These are phyloP conservation scores for Luffa aegyptiaca DNA, from an alignment of 306 rosid genomes.

Conservation along the genomic window DNA sequence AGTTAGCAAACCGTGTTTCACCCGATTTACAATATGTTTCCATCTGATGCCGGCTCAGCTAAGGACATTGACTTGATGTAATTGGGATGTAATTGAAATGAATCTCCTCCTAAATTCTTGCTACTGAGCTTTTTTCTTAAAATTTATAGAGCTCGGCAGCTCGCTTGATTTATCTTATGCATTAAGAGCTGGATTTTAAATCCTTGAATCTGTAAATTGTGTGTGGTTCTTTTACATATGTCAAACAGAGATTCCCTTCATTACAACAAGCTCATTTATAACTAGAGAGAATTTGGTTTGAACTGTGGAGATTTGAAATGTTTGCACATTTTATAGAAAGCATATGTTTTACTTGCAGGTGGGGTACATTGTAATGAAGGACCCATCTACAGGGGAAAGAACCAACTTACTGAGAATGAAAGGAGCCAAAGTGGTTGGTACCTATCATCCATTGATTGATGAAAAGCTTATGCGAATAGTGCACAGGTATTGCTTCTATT, in stretches of 20 bases:
- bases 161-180: not conserved
- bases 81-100: not conserved
- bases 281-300: not conserved
- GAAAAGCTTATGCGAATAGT: slow-evolving; percentile 55
- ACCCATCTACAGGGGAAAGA: slow-evolving; percentile 52
- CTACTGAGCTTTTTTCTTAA: not conserved
- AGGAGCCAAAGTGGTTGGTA: slow-evolving; percentile 77
- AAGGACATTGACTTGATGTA: not conserved
- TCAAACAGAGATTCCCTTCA: not conserved
- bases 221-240: not conserved
- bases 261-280: not conserved
- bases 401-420: slow-evolving; percentile 64
- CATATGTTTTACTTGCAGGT: slow-evolving; percentile 38
- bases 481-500: slow-evolving; percentile 31
- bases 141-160: not conserved
- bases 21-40: not conserved
- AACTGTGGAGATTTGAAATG: not conserved
- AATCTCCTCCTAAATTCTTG: not conserved
- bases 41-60: not conserved
- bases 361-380: slow-evolving; percentile 80
- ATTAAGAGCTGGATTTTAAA: not conserved
- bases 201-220: not conserved
- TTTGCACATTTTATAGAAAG: not conserved
- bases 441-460: slow-evolving; percentile 73
- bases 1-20: not conserved